Evolutionary conservation across 768 basidiomycete species (phyloP).

Genomic region (Boletus subparvulus): DNA sequence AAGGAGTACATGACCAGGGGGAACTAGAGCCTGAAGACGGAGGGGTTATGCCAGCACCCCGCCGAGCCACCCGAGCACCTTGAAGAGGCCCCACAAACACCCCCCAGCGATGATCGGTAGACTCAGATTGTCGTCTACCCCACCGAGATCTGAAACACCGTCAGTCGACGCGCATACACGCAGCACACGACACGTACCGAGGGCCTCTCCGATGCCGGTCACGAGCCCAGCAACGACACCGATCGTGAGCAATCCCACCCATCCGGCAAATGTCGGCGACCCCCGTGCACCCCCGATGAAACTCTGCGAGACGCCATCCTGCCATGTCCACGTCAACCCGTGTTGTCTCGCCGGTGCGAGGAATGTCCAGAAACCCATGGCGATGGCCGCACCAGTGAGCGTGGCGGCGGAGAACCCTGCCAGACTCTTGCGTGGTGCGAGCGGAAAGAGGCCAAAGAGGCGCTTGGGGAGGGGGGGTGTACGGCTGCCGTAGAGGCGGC

Average conservation of each 20-base stretch:
- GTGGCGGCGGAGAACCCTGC: constrained; percentile 82
- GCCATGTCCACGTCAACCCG: constrained; percentile 58
- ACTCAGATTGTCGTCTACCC: constrained; percentile 86
- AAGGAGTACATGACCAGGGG: neutral
- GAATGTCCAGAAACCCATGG: constrained; percentile 69
- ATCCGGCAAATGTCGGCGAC: constrained; percentile 23
- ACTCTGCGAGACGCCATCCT: constrained; percentile 42
- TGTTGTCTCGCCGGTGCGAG: constrained; percentile 48
- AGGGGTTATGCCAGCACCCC: constrained; percentile 13
- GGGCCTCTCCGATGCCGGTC: constrained; percentile 83
- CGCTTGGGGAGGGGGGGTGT: constrained; percentile 61
- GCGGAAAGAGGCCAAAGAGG: constrained; percentile 51
- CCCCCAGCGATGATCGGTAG: constrained; percentile 86
- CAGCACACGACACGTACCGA: constrained; percentile 55
- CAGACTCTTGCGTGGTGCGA: constrained; percentile 80
- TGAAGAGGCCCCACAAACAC: constrained; percentile 57
- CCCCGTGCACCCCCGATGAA: constrained; percentile 11
- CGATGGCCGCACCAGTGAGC: constrained; percentile 66
- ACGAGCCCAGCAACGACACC: constrained; percentile 71
- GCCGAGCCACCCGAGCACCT: constrained; percentile 38
- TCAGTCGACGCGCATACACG: constrained; percentile 4
- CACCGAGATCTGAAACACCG: constrained; percentile 68
- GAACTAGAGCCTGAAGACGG: neutral
- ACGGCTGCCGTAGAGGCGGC: constrained; percentile 74
- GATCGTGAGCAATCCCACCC: constrained; percentile 52